Base-by-base conservation (phyloP, 2,329 filamentous ascomycete species). In the Aspergillus alliaceus region DNA sequence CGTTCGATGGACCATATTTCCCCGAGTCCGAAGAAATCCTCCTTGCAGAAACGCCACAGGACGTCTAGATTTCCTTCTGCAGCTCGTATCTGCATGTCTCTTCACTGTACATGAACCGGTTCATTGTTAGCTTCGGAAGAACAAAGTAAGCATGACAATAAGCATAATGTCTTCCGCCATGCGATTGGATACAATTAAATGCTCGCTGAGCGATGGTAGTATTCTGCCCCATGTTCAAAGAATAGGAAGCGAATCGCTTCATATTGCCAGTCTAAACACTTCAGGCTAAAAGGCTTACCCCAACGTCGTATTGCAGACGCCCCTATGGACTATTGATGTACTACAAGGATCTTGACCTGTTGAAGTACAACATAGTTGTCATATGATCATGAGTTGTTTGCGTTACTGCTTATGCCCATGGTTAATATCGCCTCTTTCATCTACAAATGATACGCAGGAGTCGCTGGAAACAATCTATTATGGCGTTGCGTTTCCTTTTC, bases 61-160 rank as follows among this genome's bases (percentile, higher is more conserved):
- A 12, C 25, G 5, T 22, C 44, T 22, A 48, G 29, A 31, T 14
- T 22, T 11, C 22, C 0, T 11, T 27, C 4, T 32, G 27, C 44
- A 48, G 44, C 44, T 48, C 44, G 44, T 48, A 48, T 48, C 27
- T 48, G 44, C 44, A 48, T 48, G 44, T 48, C 44, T 48, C 27
- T 48, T 48, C 44, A 48, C 27, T 20, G 27, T 32, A 22, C 44
- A 48, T 31, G 11, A 48, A 48, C 44, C 14, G 12, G 44, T 15
- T 14, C 27, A 4, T 31, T 3, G 25, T 11, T 22, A 48, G 29
- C 11, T 11, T n/a, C 2, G 44, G 6, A 18, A 32, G 22, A 22
- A 22, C 6, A 5, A 29, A 48, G 44, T 48, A 48, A 48, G 44
- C 44, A 48, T 48, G 44, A 32, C 44, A 48, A 48, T 32, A 48